A percentile compares a stretch with the other conserved stretches of the same genome.
Evolutionary conservation across 1,139 yeast species (phyloP).

Genomic region (Hyphopichia pseudoburtonii): DNA sequence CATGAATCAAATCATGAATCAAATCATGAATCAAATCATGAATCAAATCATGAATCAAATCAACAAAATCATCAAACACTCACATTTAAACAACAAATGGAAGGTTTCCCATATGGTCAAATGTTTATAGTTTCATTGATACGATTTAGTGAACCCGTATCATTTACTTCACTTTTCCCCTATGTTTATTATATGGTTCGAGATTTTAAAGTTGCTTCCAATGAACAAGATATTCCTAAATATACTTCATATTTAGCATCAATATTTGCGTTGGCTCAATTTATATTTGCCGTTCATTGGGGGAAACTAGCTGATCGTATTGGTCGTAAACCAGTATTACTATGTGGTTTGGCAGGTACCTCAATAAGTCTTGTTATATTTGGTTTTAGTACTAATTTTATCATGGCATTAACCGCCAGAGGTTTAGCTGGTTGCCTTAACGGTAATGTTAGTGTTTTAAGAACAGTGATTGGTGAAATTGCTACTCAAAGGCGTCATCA

Average conservation of each 20-base stretch:
- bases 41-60: not conserved
- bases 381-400: slow-evolving; percentile 36
- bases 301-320: slow-evolving; percentile 31
- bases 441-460: slow-evolving; percentile 38
- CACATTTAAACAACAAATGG: slow-evolving; percentile 24
- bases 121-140: slow-evolving; percentile 31
- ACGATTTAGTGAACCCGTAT: slow-evolving; percentile 38
- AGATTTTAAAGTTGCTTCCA: slow-evolving; percentile 36
- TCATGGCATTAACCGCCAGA: slow-evolving; percentile 33
- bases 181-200: slow-evolving; percentile 41
- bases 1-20: too few species aligned
- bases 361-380: slow-evolving; percentile 26
- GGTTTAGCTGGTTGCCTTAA: slow-evolving; percentile 34
- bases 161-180: slow-evolving; percentile 41
- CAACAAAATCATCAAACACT: slow-evolving; percentile 3
- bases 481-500: slow-evolving; percentile 38
- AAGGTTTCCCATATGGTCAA: slow-evolving; percentile 37
- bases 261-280: slow-evolving; percentile 38
- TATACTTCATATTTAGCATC: slow-evolving; percentile 41
- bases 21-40: not conserved
- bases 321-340: slow-evolving; percentile 34
- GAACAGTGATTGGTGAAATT: slow-evolving; percentile 40
- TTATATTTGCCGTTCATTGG: slow-evolving; percentile 38
- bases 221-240: slow-evolving; percentile 33
- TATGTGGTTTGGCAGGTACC: slow-evolving; percentile 34